Evolutionary conservation across 164 flowering plant genomes (phyloP).

Genomic region (Vitis riparia): DNA sequence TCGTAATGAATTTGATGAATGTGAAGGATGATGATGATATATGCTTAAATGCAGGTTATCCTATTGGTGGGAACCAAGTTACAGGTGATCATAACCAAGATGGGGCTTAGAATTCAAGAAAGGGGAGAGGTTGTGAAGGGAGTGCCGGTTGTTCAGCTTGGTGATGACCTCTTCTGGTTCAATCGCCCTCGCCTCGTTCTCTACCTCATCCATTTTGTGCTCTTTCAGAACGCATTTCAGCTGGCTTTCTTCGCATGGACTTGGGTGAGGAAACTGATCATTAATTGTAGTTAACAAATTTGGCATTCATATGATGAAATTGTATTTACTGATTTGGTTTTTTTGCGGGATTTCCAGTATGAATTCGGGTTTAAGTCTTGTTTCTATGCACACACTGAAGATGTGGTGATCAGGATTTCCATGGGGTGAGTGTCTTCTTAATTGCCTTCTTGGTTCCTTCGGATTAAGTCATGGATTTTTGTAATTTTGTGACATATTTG

Average conservation of each 20-base stretch:
- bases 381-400: slow-evolving; percentile 51
- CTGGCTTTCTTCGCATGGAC: slow-evolving; percentile 81
- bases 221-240: slow-evolving; percentile 94
- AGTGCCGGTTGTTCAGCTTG: slow-evolving; percentile 63
- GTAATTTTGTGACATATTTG: too few species aligned
- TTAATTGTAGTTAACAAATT: background rate
- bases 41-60: slow-evolving; percentile 43
- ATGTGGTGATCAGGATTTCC: slow-evolving; percentile 54
- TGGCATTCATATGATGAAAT: background rate
- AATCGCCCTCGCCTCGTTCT: slow-evolving; percentile 70
- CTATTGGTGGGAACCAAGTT: slow-evolving; percentile 87
- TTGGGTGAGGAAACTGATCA: slow-evolving; percentile 46
- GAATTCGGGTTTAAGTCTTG: slow-evolving; percentile 66
- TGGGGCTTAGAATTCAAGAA: slow-evolving; percentile 79
- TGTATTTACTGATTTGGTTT: background rate
- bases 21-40: background rate
- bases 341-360: slow-evolving; percentile 34
- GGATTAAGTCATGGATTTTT: too few species aligned
- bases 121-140: slow-evolving; percentile 81
- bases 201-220: slow-evolving; percentile 73
- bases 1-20: background rate
- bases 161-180: slow-evolving; percentile 89
- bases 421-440: slow-evolving; percentile 55
- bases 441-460: background rate
- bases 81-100: slow-evolving; percentile 79